Evolutionary conservation across 164 flowering plant species (phyloP).

Genomic region (Piper betle): DNA sequence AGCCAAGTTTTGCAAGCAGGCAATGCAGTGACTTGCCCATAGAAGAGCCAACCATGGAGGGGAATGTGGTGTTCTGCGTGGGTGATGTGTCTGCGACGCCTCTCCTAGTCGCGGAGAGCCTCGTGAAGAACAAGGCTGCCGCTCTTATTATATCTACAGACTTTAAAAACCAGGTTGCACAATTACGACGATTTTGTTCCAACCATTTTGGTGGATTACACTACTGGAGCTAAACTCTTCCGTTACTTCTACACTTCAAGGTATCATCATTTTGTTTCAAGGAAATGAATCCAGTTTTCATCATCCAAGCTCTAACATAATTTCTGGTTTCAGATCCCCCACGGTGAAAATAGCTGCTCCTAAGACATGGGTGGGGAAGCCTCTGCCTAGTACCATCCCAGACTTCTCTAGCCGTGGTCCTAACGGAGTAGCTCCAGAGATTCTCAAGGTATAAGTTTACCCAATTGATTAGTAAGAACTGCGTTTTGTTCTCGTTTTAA

Average conservation of each 20-base stretch:
- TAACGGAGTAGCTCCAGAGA: conserved; percentile 21
- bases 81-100: neutral
- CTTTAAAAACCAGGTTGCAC: neutral
- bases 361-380: neutral
- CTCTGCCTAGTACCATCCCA: conserved; percentile 15
- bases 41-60: neutral
- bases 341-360: conserved; percentile 2
- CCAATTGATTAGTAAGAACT: too few species aligned
- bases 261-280: neutral
- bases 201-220: neutral
- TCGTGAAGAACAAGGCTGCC: neutral
- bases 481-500: too few species aligned
- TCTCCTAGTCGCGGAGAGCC: neutral
- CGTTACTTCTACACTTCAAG: neutral
- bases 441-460: conserved; percentile 23
- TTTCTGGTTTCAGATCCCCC: neutral
- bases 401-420: conserved; percentile 40
- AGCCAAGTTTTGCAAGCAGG: neutral
- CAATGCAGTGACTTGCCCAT: neutral
- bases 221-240: neutral
- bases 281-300: too few species aligned
- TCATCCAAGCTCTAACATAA: too few species aligned
- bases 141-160: neutral
- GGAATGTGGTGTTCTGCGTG: neutral
- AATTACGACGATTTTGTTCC: neutral